These are phyloP conservation scores for Hypoxylon trugodes DNA, from an alignment of 495 filamentous ascomycete genomes.

Conservation along the genomic window DNA sequence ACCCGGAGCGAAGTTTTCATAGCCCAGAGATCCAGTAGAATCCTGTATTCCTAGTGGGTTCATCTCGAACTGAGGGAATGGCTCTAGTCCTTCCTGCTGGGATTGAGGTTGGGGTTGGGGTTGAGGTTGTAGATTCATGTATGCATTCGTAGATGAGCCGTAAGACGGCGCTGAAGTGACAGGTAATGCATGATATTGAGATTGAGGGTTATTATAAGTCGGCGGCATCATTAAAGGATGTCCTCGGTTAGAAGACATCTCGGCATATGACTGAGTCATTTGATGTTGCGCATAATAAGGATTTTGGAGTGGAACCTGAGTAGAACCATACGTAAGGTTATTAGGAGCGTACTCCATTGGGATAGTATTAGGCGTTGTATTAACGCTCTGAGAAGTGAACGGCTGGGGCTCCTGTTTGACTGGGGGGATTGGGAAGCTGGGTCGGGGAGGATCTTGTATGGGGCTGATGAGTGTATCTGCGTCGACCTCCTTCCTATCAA, in stretches of 20 bases:
- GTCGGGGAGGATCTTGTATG: constrained; percentile 61
- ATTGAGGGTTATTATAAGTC: constrained; percentile 34
- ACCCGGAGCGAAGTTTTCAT: constrained; percentile 43
- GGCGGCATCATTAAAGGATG: constrained; percentile 33
- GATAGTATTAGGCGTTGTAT: constrained; percentile 3
- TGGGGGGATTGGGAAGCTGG: constrained; percentile 48
- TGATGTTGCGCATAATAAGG: constrained; percentile 31
- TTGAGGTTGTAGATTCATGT: constrained; percentile 18
- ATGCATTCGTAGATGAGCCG: constrained; percentile 8
- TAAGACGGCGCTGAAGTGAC: constrained; percentile 33
- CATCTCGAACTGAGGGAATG: constrained; percentile 47
- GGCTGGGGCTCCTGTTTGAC: constrained; percentile 45
- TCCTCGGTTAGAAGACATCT: constrained; percentile 29
- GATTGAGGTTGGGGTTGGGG: no score
- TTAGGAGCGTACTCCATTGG: constrained; percentile 33
- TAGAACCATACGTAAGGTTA: constrained; percentile 25
- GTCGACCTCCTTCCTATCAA: constrained; percentile 65
- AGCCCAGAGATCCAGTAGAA: constrained; percentile 30
- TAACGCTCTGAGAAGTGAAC: constrained; percentile 20
- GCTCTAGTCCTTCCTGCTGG: constrained; percentile 43
- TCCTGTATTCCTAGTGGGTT: constrained; percentile 52
- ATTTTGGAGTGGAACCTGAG: constrained; percentile 25
- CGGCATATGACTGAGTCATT: constrained; percentile 22
- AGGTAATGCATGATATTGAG: constrained; percentile 33
- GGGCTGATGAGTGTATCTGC: constrained; percentile 70